These are phyloP conservation scores for Fusarium subglutinans DNA, from an alignment of 2,329 filamentous ascomycete species.

Conservation along the genomic window DNA sequence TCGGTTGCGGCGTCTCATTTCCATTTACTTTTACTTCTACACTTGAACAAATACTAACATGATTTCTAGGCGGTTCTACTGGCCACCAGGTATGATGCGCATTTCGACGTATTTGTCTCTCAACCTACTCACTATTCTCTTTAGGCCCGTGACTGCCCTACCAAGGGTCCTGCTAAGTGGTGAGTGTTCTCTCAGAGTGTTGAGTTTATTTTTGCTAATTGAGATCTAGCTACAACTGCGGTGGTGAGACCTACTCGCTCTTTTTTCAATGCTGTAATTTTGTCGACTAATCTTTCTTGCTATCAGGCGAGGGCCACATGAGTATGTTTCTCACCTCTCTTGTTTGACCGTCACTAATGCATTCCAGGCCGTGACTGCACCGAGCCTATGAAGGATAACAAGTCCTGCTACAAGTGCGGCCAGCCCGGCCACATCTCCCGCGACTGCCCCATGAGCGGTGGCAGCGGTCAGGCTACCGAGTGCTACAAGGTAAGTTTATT, in stretches of 20 bases:
- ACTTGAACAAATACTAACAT: constrained; percentile 30
- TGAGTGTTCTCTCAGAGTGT: constrained; percentile 54
- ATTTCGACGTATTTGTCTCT: neutral
- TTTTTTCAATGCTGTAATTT: neutral
- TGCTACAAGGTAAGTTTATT: constrained; percentile 80
- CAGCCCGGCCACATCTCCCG: constrained; percentile 90
- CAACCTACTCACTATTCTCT: constrained; percentile 17
- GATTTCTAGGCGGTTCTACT: constrained; percentile 71
- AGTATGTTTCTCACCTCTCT: constrained; percentile 63
- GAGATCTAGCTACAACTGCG: constrained; percentile 77
- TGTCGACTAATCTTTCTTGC: constrained; percentile 40
- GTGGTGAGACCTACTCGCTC: constrained; percentile 63
- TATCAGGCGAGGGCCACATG: constrained; percentile 74
- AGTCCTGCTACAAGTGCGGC: constrained; percentile 82
- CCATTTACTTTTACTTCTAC: neutral
- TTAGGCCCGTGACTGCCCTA: constrained; percentile 86
- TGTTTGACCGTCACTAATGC: constrained; percentile 15
- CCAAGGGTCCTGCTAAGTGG: constrained; percentile 84
- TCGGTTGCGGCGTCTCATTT: neutral
- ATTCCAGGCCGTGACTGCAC: constrained; percentile 86
- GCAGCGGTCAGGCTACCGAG: constrained; percentile 67
- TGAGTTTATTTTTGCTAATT: constrained; percentile 1
- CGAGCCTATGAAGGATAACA: constrained; percentile 85
- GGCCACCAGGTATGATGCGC: constrained; percentile 73
- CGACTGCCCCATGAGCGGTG: constrained; percentile 73